A percentile compares a stretch with the other conserved stretches of the same genome.
Conservation (phyloP, 2,329 filamentous ascomycete species). For the Alternaria atra region DNA sequence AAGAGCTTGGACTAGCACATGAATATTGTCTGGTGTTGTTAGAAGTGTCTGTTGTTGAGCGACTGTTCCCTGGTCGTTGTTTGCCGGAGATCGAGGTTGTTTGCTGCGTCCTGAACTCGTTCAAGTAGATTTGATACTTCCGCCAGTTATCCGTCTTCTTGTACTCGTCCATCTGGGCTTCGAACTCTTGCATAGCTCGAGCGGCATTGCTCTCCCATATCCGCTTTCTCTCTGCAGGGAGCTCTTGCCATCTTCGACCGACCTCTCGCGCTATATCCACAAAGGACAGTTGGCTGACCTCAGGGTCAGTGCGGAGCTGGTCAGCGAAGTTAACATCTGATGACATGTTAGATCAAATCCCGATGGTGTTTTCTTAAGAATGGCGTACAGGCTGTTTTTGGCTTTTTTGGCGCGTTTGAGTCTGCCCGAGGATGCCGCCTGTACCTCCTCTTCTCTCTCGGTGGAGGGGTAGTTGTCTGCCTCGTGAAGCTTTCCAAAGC, state of each 20-base stretch:
- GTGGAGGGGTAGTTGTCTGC: slow-evolving; percentile 33
- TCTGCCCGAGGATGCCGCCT: slow-evolving; percentile 50
- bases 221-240: slow-evolving; percentile 48
- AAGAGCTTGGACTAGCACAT: slow-evolving; percentile 40
- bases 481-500: slow-evolving; percentile 39
- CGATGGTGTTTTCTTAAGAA: not conserved
- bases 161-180: slow-evolving; percentile 52
- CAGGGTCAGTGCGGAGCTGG: slow-evolving; percentile 48
- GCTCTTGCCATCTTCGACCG: slow-evolving; percentile 50
- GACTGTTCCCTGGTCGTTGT: slow-evolving; percentile 29
- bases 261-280: slow-evolving; percentile 52
- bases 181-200: slow-evolving; percentile 50
- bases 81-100: slow-evolving; percentile 25
- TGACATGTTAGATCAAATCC: slow-evolving; percentile 16
- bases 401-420: slow-evolving; percentile 51
- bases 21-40: slow-evolving; percentile 34
- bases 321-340: slow-evolving; percentile 55
- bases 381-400: slow-evolving; percentile 51
- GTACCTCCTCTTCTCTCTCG: slow-evolving; percentile 50
- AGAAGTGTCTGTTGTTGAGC: slow-evolving; percentile 34
- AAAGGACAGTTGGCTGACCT: slow-evolving; percentile 48
- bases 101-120: slow-evolving; percentile 47
- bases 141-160: slow-evolving; percentile 50
- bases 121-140: slow-evolving; percentile 49
- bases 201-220: slow-evolving; percentile 52